Percentiles rank a stretch among this genome's conserved stretches.
Conservation (phyloP, 176 grass and related monocot genomes). For the Juncus effusus region DNA sequence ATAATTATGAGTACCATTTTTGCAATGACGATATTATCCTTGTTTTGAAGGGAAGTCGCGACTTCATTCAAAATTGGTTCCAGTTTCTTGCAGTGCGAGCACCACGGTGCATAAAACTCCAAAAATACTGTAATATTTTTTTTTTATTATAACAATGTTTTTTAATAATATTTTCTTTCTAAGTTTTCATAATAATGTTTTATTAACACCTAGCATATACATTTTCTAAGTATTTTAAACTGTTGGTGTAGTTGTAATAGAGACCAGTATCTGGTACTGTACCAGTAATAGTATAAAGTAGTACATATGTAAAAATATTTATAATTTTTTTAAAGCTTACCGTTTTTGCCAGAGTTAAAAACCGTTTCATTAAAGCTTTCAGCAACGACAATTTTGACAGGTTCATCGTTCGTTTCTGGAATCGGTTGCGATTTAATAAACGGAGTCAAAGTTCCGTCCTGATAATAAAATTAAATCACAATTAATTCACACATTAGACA, state of each 20-base stretch:
- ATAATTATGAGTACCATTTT: slow-evolving; percentile 57
- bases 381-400: slow-evolving; percentile 72
- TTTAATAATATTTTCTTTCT: neutral
- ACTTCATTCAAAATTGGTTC: slow-evolving; percentile 74
- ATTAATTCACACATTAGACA: neutral
- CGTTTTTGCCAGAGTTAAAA: slow-evolving; percentile 74
- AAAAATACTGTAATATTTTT: slow-evolving; percentile 52
- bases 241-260: too few relatives aligned
- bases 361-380: slow-evolving; percentile 61
- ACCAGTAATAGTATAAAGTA: neutral
- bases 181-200: neutral
- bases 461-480: slow-evolving; percentile 24
- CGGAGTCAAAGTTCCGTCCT: slow-evolving; percentile 70
- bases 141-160: neutral
- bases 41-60: slow-evolving; percentile 49
- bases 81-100: slow-evolving; percentile 66
- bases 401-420: slow-evolving; percentile 62
- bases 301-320: neutral
- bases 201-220: too few relatives aligned
- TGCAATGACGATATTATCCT: slow-evolving; percentile 62
- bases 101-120: slow-evolving; percentile 93
- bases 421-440: slow-evolving; percentile 74
- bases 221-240: too few relatives aligned
- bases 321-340: slow-evolving; percentile 36
- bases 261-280: neutral